Percentiles rank a stretch among this genome's conserved stretches.
These are phyloP conservation scores for Tricholoma flavovirens DNA, from an alignment of 768 basidiomycete species.

Conservation along the genomic window DNA sequence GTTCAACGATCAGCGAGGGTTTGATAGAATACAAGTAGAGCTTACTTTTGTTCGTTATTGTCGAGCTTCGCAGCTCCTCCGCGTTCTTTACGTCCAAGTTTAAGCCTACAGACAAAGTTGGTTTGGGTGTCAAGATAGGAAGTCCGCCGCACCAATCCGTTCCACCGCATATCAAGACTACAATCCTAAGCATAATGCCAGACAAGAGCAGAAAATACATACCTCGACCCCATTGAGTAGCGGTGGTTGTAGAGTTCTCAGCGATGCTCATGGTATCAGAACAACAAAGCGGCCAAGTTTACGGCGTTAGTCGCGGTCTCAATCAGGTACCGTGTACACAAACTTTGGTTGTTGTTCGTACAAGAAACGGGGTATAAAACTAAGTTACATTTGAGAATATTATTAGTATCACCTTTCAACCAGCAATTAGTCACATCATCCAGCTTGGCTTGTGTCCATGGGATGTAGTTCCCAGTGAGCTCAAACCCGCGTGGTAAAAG, in stretches of 20 bases:
- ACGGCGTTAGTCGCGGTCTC: not conserved
- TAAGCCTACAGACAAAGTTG: conserved; percentile 44
- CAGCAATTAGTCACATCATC: no score
- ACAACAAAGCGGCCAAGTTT: not conserved
- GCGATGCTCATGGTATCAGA: conserved; percentile 11
- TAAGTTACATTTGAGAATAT: not conserved
- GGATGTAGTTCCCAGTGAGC: no score
- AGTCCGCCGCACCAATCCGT: conserved; percentile 68
- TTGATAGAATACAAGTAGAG: not conserved
- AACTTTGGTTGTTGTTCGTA: no score
- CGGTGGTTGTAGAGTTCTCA: not conserved
- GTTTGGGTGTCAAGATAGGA: not conserved
- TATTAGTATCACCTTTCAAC: no score
- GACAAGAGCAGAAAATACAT: not conserved
- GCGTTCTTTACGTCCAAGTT: conserved; percentile 71
- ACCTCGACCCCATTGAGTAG: conserved; percentile 13
- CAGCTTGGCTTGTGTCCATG: no score
- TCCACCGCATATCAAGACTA: conserved; percentile 82
- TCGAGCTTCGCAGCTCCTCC: conserved; percentile 41
- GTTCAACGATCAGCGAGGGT: not conserved
- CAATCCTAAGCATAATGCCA: not conserved
- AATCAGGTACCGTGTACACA: not conserved
- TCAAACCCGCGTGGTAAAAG: no score
- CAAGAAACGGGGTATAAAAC: not conserved
- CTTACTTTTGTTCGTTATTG: conserved; percentile 34